A percentile compares a stretch with the other conserved stretches of the same genome.
phyloP scores from a whole-genome alignment of 768 basidiomycete species.

The Dioszegia hungarica region DNA sequence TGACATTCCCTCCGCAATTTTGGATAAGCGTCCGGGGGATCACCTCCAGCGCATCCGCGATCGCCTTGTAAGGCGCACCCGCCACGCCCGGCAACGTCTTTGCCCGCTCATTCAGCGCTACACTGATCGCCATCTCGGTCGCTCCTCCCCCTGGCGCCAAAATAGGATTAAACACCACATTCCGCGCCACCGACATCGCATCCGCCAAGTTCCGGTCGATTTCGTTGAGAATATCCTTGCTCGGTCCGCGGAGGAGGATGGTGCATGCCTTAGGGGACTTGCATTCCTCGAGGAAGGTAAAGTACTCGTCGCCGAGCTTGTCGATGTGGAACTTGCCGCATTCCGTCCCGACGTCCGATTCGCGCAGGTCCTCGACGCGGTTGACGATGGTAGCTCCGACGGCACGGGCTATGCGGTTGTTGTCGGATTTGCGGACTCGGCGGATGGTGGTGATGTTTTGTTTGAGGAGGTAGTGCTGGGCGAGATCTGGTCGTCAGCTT shows the following conservation, averaged over 20 bases:
- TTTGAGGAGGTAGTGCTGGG: conserved; percentile 83
- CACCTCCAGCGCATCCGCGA: conserved; percentile 94
- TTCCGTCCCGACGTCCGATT: conserved; percentile 81
- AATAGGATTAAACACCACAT: conserved; percentile 89
- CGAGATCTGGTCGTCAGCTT: conserved; percentile 61
- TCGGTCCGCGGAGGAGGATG: conserved; percentile 92
- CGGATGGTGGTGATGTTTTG: conserved; percentile 87
- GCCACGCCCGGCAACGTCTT: conserved; percentile 79
- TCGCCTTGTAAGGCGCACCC: conserved; percentile 83
- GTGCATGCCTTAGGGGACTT: conserved; percentile 90
- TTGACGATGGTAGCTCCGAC: conserved; percentile 96
- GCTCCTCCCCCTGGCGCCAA: conserved; percentile 96
- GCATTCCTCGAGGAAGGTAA: conserved; percentile 94
- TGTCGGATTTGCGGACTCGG: conserved; percentile 97
- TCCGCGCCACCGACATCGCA: conserved; percentile 94
- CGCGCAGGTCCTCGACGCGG: conserved; percentile 87
- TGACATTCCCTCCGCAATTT: conserved; percentile 92
- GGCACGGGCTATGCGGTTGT: conserved; percentile 95
- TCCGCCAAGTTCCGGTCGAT: conserved; percentile 96
- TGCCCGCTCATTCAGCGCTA: conserved; percentile 67
- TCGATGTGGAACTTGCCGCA: conserved; percentile 97
- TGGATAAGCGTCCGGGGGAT: conserved; percentile 92
- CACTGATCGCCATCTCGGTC: conserved; percentile 95
- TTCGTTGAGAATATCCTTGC: conserved; percentile 96
- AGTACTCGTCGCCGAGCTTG: conserved; percentile 99